phyloP scores from a whole-genome alignment of 495 filamentous ascomycete species.

The Tuber indicum region DNA sequence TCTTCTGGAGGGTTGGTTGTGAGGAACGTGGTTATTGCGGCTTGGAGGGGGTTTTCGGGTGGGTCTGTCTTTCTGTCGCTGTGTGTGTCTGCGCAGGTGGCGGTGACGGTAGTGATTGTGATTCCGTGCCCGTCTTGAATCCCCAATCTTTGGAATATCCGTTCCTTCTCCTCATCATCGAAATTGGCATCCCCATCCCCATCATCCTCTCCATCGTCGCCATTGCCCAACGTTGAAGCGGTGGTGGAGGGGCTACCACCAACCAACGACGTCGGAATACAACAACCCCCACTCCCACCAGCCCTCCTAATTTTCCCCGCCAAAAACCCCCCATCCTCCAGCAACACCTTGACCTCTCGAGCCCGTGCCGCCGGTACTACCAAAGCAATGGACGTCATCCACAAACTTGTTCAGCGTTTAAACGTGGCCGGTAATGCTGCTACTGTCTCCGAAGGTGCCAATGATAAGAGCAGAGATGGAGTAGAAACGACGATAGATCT shows the following conservation, averaged over 20 bases:
- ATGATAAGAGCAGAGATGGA: conserved; percentile 12
- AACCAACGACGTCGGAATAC: not conserved
- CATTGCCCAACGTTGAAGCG: not conserved
- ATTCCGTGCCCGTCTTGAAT: not conserved
- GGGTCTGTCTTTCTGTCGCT: not conserved
- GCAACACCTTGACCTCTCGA: conserved; percentile 29
- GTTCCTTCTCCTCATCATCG: not conserved
- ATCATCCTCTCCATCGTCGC: not conserved
- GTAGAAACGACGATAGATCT: not conserved
- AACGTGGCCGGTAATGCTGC: conserved; percentile 18
- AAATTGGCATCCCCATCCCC: conserved; percentile 1
- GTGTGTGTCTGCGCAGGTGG: not conserved
- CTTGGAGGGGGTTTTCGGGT: conserved; percentile 17
- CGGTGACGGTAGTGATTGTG: not conserved
- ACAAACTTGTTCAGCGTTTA: conserved; percentile 12
- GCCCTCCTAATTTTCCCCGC: conserved; percentile 17
- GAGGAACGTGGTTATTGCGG: conserved; percentile 23
- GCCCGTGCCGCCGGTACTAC: conserved; percentile 22
- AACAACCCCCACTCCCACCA: conserved; percentile 14
- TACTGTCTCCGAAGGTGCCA: conserved; percentile 32
- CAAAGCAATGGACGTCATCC: conserved; percentile 11
- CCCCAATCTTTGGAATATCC: not conserved
- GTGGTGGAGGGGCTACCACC: not conserved
- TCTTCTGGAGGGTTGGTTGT: not conserved
- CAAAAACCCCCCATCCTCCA: conserved; percentile 17